Conservation (phyloP, 177 flowering plant genomes). For the Vitis hybrid region DNA sequence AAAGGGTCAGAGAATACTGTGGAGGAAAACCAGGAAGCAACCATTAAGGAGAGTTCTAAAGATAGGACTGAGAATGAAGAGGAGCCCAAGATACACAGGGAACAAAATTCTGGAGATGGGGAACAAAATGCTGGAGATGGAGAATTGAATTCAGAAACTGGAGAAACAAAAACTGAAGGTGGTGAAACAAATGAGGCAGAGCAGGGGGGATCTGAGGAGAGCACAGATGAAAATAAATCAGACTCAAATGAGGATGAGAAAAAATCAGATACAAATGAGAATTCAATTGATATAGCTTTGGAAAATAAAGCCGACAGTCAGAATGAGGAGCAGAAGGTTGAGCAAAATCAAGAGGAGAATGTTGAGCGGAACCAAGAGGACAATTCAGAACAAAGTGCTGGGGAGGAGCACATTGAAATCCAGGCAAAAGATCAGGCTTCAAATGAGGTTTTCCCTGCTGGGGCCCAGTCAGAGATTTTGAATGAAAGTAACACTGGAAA, state of each 20-base stretch:
- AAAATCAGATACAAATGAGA: constrained; percentile 10
- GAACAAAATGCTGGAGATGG: constrained; percentile 12
- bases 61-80: constrained; percentile 18
- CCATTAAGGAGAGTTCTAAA: constrained; percentile 3
- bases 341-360: constrained; percentile 21
- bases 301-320: constrained; percentile 29
- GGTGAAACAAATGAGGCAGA: constrained; percentile 12
- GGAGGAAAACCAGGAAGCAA: no score
- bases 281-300: no score
- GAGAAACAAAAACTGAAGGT: constrained; percentile 18
- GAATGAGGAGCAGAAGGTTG: constrained; percentile 19
- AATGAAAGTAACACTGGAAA: constrained; percentile 44
- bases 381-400: constrained; percentile 9
- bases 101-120: constrained; percentile 15
- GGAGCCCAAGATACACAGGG: constrained; percentile 6
- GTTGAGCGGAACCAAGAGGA: constrained; percentile 17
- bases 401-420: constrained; percentile 18
- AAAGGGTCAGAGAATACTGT: constrained; percentile 19
- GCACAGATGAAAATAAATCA: constrained; percentile 15
- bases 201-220: constrained; percentile 13
- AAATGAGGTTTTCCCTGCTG: constrained; percentile 38
- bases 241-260: constrained; percentile 21
- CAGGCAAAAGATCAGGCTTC: constrained; percentile 22
- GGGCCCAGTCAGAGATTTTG: constrained; percentile 49
- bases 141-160: constrained; percentile 18